Base-by-base conservation (phyloP, 148 eudicot species). In the Cornus controversa region DNA sequence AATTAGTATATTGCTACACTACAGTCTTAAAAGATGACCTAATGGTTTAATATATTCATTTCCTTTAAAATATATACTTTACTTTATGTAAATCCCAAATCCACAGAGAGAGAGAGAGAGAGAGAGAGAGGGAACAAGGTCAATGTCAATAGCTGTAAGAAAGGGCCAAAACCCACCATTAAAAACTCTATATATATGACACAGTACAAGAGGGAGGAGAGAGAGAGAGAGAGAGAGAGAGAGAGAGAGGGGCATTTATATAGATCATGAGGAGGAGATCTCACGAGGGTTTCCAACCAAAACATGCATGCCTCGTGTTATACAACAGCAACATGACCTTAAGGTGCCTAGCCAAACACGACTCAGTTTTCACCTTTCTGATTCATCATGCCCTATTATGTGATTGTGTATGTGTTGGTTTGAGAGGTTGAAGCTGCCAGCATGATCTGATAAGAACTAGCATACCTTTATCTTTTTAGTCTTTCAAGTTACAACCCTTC, bases 341-440 rank as follows among this genome's bases (percentile, higher is more conserved):
- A 16, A 62, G 18, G 62, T 14, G 14, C 20, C 14, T 28, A 29
- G 5, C 62, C 62, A 54, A 54, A 54, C 62, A 14, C 60, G 5
- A 54, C 6, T 54, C 15, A 40, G 45, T 50, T 60, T 60, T 60
- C 24, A 18, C 24, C 24, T 60, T 60, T 54, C 15, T 54, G 22
- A 16, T 31, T 5, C 50, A 45, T 45, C 50, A 45, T 3, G 13
- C 50, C 10, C 15, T 54, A 1, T 54, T 54, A 4, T 60, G 24
- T 67, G 22, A 25, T 26, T 18, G 7, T 65, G 20, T 7, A 2
- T 74, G 13, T 85, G 88, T 80, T 85, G 88, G 81, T 77, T 70
- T 82, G 83, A 80, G 88, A 82, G 85, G 72, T 70, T 80, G 84
- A 85, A 85, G 85, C 88, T 80, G 85, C 84, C 85, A 85, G 87